Conservation (phyloP, 2,329 filamentous ascomycete species). For the Xylariaceae sp. region DNA sequence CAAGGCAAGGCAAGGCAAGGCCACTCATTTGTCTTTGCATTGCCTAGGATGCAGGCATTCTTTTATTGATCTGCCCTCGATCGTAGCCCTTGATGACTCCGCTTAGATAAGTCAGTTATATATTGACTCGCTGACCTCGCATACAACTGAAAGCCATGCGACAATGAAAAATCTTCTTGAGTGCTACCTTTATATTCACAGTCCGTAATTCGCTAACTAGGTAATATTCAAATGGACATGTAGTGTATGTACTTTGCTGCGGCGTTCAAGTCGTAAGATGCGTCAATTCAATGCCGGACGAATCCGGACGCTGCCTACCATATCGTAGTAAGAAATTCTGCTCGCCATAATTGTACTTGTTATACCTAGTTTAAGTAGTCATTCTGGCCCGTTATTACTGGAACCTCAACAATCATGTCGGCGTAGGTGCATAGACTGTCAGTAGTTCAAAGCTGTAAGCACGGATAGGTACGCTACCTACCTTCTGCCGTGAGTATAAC, state of each 20-base stretch:
- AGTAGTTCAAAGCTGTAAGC: too few relatives aligned
- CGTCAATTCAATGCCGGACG: not conserved
- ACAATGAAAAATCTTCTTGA: not conserved
- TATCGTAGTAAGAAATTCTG: too few relatives aligned
- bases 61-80: not conserved
- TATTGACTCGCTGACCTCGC: not conserved
- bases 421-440: conserved; percentile 27
- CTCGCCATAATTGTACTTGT: too few relatives aligned
- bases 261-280: not conserved
- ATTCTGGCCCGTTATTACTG: conserved; percentile 14
- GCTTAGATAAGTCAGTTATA: not conserved
- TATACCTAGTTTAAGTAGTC: conserved; percentile 11
- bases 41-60: not conserved
- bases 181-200: not conserved
- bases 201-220: not conserved
- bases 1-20: not conserved
- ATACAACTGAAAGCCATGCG: not conserved
- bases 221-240: not conserved
- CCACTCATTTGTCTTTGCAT: not conserved
- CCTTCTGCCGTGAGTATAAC: too few relatives aligned
- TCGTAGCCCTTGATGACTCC: not conserved
- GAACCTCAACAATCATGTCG: conserved; percentile 18
- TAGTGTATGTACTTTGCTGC: not conserved
- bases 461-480: too few relatives aligned
- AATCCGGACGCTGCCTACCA: too few relatives aligned